Conservation (phyloP, 345 rosid species). For the Citrus inodora region DNA sequence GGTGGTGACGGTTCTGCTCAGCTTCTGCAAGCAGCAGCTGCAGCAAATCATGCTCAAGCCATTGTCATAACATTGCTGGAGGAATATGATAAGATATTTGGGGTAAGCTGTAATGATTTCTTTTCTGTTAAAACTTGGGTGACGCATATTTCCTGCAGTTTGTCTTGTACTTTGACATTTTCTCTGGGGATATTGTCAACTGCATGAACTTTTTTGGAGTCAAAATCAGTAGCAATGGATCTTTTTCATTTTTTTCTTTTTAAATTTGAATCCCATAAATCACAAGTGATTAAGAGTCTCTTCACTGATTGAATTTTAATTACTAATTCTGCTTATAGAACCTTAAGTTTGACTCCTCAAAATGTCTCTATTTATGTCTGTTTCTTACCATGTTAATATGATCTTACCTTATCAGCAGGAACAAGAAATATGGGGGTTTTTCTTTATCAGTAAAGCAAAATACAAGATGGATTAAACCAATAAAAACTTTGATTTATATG, state of each 20-base stretch:
- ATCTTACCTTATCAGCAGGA: not conserved
- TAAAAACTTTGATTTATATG: not conserved
- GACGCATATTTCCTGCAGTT: not conserved
- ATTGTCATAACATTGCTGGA: slow-evolving; percentile 86
- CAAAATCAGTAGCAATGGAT: not conserved
- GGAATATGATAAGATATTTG: slow-evolving; percentile 78
- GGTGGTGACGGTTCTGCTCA: slow-evolving; percentile 95
- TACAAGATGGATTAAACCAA: not conserved
- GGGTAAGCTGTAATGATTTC: slow-evolving; percentile 50
- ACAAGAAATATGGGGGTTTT: not conserved
- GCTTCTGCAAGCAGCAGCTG: slow-evolving; percentile 97
- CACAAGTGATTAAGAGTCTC: not conserved
- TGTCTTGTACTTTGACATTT: not conserved
- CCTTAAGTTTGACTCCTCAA: not conserved
- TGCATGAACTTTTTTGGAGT: not conserved
- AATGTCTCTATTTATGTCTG: not conserved
- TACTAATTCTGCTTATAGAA: not conserved
- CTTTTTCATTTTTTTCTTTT: not conserved
- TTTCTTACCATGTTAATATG: not conserved
- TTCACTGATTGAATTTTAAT: not conserved
- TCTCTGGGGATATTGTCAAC: not conserved
- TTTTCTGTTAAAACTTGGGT: slow-evolving; percentile 3
- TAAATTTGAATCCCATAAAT: slow-evolving; percentile 1
- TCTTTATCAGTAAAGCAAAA: not conserved
- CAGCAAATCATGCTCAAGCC: slow-evolving; percentile 99